Evolutionary conservation across 2,329 filamentous ascomycete species (phyloP), one percentile per base, ranked within the genome.

Genomic region (Trichoderma guizhouense): DNA sequence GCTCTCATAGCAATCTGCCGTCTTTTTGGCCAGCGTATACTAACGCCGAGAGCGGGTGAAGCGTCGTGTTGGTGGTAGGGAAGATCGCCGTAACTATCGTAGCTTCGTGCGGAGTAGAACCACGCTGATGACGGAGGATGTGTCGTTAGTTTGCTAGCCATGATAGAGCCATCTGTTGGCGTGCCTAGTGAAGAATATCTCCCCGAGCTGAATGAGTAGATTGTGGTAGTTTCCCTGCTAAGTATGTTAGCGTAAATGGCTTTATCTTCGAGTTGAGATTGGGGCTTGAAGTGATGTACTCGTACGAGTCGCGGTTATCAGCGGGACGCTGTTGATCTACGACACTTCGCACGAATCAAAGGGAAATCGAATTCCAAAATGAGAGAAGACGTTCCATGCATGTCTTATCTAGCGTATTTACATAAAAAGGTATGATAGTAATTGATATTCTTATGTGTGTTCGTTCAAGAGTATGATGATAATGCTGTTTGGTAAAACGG

Each of bases 21-120:
- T 34, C 28, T 15, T 69, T 28, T n/a, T 34, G 55, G 55, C 57
- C 57, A 57, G 55, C 57, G 57, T 47, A 15, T 24, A 43, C 39
- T 61, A 69, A 69, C 39, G 57, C 66, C 66, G 66, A 69, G 21
- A 34, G 64, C 66, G 66, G 57, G 36, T 58, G 55, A 67, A 34
- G 65, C 24, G 34, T 55, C 65, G 65, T 28, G 28, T n/a, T 60
- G 28, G 28, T 26, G 43, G 28, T 30, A 43, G 39, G n/a, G 60
- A 39, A 51, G 66, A 69, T 69, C 36, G 57, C 57, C 66, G 28
- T 69, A 34, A 28, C 66, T 62, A 60, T 43, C 57, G 21, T 69
- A 58, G 66, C 57, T 61, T 67, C 32, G 53, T 67, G 64, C 64
- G 51, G 64, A 67, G 64, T 28, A 57, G 32, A 67, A 28, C n/a